Percentiles rank a stretch among this genome's conserved stretches.
Conservation (phyloP, 2,329 filamentous ascomycete species). For the Gaeumannomyces sp. region DNA sequence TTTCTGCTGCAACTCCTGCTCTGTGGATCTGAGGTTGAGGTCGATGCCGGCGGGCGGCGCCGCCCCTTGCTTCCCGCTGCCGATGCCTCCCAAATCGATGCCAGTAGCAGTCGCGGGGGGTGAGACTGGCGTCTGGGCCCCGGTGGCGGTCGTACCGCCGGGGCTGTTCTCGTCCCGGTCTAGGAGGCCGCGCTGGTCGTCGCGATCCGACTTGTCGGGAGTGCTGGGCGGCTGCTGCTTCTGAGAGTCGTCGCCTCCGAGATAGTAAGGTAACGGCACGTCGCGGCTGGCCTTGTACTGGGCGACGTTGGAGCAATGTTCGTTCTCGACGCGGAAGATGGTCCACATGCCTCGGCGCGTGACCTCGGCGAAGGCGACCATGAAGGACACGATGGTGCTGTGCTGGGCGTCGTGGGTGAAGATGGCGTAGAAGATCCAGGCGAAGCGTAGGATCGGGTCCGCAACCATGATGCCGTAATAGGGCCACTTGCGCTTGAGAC, state of each 20-base stretch:
- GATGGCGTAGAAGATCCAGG: conserved; percentile 91
- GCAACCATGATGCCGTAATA: conserved; percentile 83
- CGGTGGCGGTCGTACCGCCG: neutral
- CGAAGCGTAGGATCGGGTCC: conserved; percentile 82
- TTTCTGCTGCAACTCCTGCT: neutral
- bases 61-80: neutral
- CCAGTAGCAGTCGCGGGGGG: neutral
- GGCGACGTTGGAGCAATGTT: conserved; percentile 88
- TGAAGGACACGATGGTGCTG: conserved; percentile 73
- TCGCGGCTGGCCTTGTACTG: conserved; percentile 87
- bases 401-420: conserved; percentile 76
- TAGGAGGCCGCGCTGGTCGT: neutral
- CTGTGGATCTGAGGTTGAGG: too few relatives aligned
- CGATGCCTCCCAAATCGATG: neutral
- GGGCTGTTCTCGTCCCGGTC: neutral
- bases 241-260: conserved; percentile 31
- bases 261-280: conserved; percentile 74
- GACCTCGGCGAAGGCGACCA: conserved; percentile 72
- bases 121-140: neutral
- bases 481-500: conserved; percentile 69
- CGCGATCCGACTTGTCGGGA: too few relatives aligned
- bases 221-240: neutral
- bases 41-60: neutral
- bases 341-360: conserved; percentile 85
- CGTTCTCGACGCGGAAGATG: conserved; percentile 91